Conservation (phyloP, 208 protist species). For the Entamoeba dispar region DNA sequence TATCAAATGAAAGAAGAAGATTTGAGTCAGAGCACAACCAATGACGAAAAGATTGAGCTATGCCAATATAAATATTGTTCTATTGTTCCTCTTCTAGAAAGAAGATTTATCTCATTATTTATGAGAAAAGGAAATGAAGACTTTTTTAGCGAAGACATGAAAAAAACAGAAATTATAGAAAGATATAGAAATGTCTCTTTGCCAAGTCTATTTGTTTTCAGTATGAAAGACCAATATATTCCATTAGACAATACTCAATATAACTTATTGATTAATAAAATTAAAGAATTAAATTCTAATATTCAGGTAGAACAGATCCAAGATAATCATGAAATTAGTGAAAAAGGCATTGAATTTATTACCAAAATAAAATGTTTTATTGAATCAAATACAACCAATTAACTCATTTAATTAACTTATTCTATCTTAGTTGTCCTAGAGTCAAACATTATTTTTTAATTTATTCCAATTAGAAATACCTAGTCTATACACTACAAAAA, state of each 20-base stretch:
- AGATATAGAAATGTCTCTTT: neutral
- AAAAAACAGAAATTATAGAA: neutral
- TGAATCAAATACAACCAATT: too few species aligned
- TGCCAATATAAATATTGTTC: neutral
- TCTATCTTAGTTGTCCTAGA: too few species aligned
- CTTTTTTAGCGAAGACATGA: neutral
- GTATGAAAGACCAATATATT: neutral
- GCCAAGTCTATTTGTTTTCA: neutral
- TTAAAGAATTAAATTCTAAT: too few species aligned
- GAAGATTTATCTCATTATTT: neutral
- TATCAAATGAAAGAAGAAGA: neutral
- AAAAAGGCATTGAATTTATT: too few species aligned
- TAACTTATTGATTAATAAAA: too few species aligned
- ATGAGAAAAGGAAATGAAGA: neutral
- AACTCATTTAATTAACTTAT: too few species aligned
- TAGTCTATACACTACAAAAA: too few species aligned
- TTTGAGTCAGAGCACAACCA: neutral
- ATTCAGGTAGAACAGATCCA: too few species aligned
- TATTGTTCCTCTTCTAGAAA: neutral
- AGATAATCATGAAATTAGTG: too few species aligned
- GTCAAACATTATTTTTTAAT: too few species aligned
- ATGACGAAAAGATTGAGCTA: neutral
- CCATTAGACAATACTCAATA: neutral
- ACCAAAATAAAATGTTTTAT: too few species aligned
- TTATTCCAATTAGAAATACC: too few species aligned